Conservation (phyloP, 768 basidiomycete species). For the Trametes maxima region DNA sequence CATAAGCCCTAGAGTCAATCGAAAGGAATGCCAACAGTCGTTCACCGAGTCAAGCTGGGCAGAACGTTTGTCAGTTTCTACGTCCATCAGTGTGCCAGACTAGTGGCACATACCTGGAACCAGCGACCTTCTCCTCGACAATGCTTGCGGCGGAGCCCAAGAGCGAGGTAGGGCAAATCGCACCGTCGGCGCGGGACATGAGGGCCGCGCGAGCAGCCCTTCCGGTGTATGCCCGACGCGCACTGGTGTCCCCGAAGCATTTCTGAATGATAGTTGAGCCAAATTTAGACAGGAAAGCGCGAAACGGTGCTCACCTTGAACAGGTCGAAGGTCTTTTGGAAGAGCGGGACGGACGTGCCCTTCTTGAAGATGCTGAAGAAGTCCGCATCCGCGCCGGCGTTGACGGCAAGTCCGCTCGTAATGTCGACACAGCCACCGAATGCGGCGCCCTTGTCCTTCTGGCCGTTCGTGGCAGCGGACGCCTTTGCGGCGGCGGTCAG, state of each 20-base stretch:
- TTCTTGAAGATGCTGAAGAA: conserved; percentile 29
- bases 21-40: conserved; percentile 17
- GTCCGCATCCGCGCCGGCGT: conserved; percentile 26
- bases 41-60: background rate
- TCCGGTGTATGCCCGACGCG: conserved; percentile 18
- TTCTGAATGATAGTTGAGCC: background rate
- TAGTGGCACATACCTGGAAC: conserved; percentile 6
- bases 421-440: conserved; percentile 29
- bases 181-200: background rate
- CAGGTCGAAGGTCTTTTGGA: conserved; percentile 27
- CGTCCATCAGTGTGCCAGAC: background rate
- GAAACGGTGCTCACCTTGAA: conserved; percentile 24
- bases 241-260: conserved; percentile 24
- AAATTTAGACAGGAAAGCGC: background rate
- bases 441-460: conserved; percentile 11
- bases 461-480: background rate
- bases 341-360: conserved; percentile 23
- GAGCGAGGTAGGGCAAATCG: conserved; percentile 3
- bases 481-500: conserved; percentile 22
- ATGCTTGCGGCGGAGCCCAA: conserved; percentile 5
- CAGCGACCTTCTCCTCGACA: conserved; percentile 12
- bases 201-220: conserved; percentile 3
- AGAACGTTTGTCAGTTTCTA: background rate
- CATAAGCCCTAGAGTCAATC: conserved; percentile 13
- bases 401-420: conserved; percentile 24